phyloP scores from a whole-genome alignment of 2,329 filamentous ascomycete genomes.

The Tolypocladium cylindrosporum region DNA sequence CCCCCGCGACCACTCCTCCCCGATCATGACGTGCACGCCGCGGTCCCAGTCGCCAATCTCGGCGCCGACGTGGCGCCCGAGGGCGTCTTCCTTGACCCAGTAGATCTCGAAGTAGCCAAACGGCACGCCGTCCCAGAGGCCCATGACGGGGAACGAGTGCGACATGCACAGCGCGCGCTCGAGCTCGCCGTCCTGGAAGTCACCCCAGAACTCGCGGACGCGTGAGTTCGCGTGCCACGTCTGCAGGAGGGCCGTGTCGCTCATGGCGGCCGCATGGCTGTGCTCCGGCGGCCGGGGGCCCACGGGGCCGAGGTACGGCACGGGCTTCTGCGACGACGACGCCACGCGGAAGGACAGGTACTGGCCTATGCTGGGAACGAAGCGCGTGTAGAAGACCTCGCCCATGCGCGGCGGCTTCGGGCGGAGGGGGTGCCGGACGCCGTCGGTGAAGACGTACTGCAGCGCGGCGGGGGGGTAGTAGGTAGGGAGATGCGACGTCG shows the following conservation, averaged over 20 bases:
- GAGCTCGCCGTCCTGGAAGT: constrained; percentile 56
- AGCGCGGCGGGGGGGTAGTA: constrained; percentile 80
- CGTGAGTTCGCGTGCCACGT: constrained; percentile 84
- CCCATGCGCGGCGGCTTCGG: constrained; percentile 85
- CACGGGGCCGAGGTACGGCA: constrained; percentile 53
- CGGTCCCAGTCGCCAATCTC: constrained; percentile 72
- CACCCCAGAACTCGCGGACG: constrained; percentile 78
- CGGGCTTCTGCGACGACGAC: constrained; percentile 53
- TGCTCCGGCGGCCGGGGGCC: constrained; percentile 29
- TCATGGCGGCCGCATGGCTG: constrained; percentile 30
- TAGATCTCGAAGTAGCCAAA: constrained; percentile 98
- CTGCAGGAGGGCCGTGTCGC: constrained; percentile 55
- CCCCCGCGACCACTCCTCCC: constrained; percentile 85
- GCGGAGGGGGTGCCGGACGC: constrained; percentile 74
- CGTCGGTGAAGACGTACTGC: constrained; percentile 70
- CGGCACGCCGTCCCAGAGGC: constrained; percentile 86
- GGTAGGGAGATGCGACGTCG: constrained; percentile 75
- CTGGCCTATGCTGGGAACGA: constrained; percentile 69
- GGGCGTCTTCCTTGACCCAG: constrained; percentile 86
- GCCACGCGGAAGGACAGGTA: constrained; percentile 86
- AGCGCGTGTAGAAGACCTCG: constrained; percentile 84
- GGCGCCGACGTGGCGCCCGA: constrained; percentile 60
- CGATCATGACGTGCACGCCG: constrained; percentile 79
- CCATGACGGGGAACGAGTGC: constrained; percentile 85
- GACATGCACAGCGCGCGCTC: constrained; percentile 50